phyloP scores from a whole-genome alignment of 176 grass and related monocot genomes.

The Oryza officinalis region DNA sequence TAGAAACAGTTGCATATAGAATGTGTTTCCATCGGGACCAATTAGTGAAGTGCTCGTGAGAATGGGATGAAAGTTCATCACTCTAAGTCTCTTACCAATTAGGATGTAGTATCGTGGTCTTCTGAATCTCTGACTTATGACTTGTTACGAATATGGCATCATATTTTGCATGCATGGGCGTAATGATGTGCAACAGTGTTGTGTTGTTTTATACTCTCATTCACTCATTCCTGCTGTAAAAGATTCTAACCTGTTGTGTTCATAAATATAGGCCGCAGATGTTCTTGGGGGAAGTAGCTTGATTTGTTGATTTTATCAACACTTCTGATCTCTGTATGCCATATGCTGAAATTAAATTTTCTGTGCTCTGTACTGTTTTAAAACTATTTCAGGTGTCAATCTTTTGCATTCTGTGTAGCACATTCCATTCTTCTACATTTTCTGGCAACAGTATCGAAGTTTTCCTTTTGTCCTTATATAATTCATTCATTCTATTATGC shows the following conservation, averaged over 20 bases:
- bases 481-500: background rate
- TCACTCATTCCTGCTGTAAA: slow-evolving; percentile 34
- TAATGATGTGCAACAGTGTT: slow-evolving; percentile 13
- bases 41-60: background rate
- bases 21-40: background rate
- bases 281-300: slow-evolving; percentile 30
- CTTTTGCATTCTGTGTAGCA: slow-evolving; percentile 7
- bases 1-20: background rate
- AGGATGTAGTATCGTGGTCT: background rate
- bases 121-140: slow-evolving; percentile 23
- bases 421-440: slow-evolving; percentile 28
- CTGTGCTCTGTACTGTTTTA: slow-evolving; percentile 14
- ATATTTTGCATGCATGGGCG: slow-evolving; percentile 23
- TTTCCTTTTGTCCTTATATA: background rate
- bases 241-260: slow-evolving; percentile 33
- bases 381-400: slow-evolving; percentile 28
- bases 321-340: background rate
- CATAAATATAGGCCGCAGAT: slow-evolving; percentile 23
- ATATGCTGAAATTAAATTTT: slow-evolving; percentile 12
- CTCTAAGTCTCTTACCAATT: background rate
- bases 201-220: slow-evolving; percentile 33
- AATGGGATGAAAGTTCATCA: background rate
- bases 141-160: background rate
- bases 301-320: slow-evolving; percentile 21
- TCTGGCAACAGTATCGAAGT: background rate